Conservation (phyloP, 2,329 filamentous ascomycete species). For the Penicillium aurantiogriseum region DNA sequence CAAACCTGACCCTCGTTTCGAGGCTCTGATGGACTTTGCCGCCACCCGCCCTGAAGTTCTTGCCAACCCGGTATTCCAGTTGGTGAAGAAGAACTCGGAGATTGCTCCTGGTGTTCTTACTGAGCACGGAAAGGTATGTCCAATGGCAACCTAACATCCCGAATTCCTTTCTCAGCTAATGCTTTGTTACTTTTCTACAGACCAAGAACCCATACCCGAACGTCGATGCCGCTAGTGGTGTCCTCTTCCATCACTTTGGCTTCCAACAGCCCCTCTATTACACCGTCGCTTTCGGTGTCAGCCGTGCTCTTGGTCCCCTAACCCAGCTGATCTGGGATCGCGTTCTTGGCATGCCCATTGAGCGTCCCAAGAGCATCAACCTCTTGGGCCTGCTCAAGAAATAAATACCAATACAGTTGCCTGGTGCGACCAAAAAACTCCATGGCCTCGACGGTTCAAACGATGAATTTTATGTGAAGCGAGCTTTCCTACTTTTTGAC, state of each 20-base stretch:
- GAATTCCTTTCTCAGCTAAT: not conserved
- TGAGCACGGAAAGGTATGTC: conserved; percentile 78
- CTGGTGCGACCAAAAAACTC: not conserved
- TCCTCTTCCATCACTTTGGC: conserved; percentile 96
- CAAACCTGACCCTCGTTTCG: conserved; percentile 94
- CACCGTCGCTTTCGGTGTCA: conserved; percentile 67
- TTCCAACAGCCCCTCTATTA: conserved; percentile 98
- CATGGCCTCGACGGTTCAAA: not conserved
- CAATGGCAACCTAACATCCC: conserved; percentile 1
- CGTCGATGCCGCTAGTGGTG: conserved; percentile 88
- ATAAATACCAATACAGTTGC: conserved; percentile 13
- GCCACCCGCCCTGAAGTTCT: conserved; percentile 80
- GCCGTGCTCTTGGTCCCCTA: conserved; percentile 74
- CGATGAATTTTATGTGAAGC: conserved; percentile 6
- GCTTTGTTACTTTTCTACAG: conserved; percentile 35
- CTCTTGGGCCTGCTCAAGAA: conserved; percentile 75
- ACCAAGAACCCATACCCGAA: conserved; percentile 98
- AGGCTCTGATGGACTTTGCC: conserved; percentile 95
- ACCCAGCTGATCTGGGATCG: conserved; percentile 96
- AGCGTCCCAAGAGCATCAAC: conserved; percentile 97
- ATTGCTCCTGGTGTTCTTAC: conserved; percentile 87
- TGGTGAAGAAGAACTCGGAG: conserved; percentile 89
- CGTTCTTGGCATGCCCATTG: conserved; percentile 88
- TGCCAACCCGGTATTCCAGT: conserved; percentile 83
- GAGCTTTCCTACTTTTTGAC: not conserved